Evolutionary conservation across 176 grass and related monocot species (phyloP), one percentile per base, ranked within the genome.

Genomic region (Cenchrus purpureus): DNA sequence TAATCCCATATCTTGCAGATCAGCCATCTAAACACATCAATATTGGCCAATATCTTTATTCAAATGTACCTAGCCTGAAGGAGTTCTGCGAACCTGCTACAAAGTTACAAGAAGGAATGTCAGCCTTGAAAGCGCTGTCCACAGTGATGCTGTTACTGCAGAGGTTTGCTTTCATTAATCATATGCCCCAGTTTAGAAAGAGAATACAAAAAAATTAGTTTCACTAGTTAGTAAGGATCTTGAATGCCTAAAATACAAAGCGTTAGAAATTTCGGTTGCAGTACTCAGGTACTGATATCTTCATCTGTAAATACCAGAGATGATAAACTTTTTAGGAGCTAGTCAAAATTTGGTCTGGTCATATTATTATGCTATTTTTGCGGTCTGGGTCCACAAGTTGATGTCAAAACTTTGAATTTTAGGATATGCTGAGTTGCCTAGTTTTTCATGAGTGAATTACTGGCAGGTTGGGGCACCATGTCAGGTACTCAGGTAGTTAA

Each of bases 41-140:
- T 79, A 82, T 99, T 53, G 71, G 88, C 79, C 90, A 91, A 49
- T 96, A 99, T 86, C 92, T 99, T 65, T 84, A 44, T 65, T 76
- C 88, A 54, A 94, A 99, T 94, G 90, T 99, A 73, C 92, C 94
- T 72, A 94, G 91, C 83, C 73, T 99, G 68, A 96, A 96, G 77
- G 90, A 94, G 54, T 99, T 94, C 60, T 85, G 74, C 58, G 88
- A 99, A 83, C 90, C 79, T 70, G 78, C 85, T 79, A 79, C 82
- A 50, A 86, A 90, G 75, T 74, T 88, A 80, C 69, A 88, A 82
- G 85, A 91, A 81, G 91, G 89, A 79, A 71, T 44, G 34, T 91
- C 82, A 19, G 55, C 93, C 88, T 83, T 96, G 73, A 95, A 91
- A 88, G 90, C 93, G 77, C 82, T 99, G 71, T 92, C 90, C 37